A percentile compares a stretch with the other conserved stretches of the same genome.
Conservation (phyloP, 352 stramenopile species). For the Discostella stelligera region DNA sequence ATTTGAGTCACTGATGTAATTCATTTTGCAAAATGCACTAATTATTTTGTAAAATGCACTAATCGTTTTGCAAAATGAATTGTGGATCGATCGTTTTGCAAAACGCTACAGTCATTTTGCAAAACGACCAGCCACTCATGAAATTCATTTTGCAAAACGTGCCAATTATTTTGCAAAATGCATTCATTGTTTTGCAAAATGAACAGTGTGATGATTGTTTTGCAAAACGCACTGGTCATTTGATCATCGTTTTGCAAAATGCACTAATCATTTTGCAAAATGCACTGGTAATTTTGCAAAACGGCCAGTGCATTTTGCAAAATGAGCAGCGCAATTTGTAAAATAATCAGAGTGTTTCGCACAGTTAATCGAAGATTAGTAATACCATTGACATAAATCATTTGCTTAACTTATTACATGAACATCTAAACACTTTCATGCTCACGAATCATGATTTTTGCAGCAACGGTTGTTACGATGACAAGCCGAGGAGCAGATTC, state of each 20-base stretch:
- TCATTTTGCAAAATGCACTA: background rate
- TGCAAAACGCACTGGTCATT: no score
- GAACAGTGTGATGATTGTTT: no score
- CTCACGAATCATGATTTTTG: background rate
- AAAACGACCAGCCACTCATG: background rate
- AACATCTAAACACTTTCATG: background rate
- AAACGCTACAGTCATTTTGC: background rate
- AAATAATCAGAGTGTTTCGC: no score
- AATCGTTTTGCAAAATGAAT: background rate
- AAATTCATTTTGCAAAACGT: no score
- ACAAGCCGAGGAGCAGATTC: background rate
- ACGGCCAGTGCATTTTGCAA: no score
- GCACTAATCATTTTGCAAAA: no score
- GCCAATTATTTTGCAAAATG: background rate
- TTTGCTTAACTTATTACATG: background rate
- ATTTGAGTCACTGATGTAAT: background rate
- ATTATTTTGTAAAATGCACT: background rate
- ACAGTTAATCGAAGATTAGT: no score
- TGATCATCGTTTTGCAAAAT: no score
- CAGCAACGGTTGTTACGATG: constrained; percentile 3
- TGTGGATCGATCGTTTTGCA: background rate
- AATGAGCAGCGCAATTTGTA: no score
- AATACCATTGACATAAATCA: no score
- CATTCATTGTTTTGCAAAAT: no score
- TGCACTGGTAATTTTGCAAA: no score